Base-by-base conservation (phyloP, 352 stramenopile species). In the Phytophthora citricola region DNA sequence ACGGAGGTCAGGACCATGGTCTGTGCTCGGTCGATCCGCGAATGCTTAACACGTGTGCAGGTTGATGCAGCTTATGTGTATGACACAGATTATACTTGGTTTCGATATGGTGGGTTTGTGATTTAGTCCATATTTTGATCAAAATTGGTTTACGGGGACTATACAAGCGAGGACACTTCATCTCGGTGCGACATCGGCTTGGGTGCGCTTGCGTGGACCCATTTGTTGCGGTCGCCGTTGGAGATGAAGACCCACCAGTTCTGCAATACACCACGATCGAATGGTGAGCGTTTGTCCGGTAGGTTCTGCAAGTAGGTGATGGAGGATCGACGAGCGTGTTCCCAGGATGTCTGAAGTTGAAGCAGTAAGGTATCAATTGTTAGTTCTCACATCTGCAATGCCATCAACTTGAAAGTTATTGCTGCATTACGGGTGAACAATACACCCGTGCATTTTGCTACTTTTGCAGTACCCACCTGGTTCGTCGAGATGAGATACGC, bases 291-390 rank as follows among this genome's bases (percentile, higher is more conserved):
- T 31, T 84, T 85, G 44, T 80, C 73, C 7, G 76, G 82, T 2
- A 92, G 63, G 26, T 83, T 69, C 15, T 83, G 74, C 15, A 94
- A 66, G 51, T 94, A 94, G 34, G 86, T 92, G 77, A 94, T 94
- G 26, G 77, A 74, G 4, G 58, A 67, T n/a, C 79, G 77, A 8
- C 84, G 85, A 27, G 76, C 79, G 51, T 92, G 80, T 44, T 94
- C 86, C 86, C 86, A 94, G 1, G 86, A 92, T 5, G 86, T 92
- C 82, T 91, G 70, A 12, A 55, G 40, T 34, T 46, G 57, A 27
- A 17, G 14, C 14, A 52, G 22, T 6, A 24, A 15, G 29, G 5
- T 9, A 51, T 5, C 44, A 12, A 11, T 6, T 40, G 9, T 57
- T 50, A 66, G 41, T 43, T 43, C 1, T 50, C 14, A 24, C 20